Evolutionary conservation across 169 alveolate genomes (phyloP), one percentile per base, ranked within the genome.

Genomic region (Cryptosporidium parvum): DNA sequence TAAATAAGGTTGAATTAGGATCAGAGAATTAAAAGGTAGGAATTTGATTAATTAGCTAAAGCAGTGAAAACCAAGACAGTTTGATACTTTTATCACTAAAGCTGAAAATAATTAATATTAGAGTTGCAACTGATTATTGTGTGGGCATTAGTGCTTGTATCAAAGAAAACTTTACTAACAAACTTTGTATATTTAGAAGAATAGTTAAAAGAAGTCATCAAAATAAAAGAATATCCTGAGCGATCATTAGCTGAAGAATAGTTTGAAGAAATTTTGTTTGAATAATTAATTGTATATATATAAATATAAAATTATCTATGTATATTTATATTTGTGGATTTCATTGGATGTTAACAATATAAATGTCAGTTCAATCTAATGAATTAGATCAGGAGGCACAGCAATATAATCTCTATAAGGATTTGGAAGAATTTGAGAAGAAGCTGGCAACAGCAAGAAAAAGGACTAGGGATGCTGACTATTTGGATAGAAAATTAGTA

Each of bases 401-500:
- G 16, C 33, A 39, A 48, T 56, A 35, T 18, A 39, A 58, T 16
- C 29, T 75, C 6, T 75, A 35, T 39, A 59, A 75, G 33, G 72
- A 53, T 9, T 59, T 75, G 62, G 70, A 33, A 61, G 72, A 75
- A 10, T 75, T 75, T 75, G 86, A 75, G 16, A 58, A 59, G 29
- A 39, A 39, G 18, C 23, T 75, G 14, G 73, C 86, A 35, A 26
- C 48, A 21, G 42, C 61, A 26, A 75, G 86, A 75, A 75, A 75
- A 23, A 75, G 86, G 58, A 75, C 72, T 5, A 75, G 86, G 56
- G 72, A 61, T 37, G 86, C 86, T 37, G 86, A 75, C 16, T 75
- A 39, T 53, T 61, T 75, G 45, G 86, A 75, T 31, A 75, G 86
- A 75, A 75, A 75, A 44, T 39, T 75, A 14, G 86, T 75, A 1